These are phyloP conservation scores for Lablab purpureus DNA, from an alignment of 306 rosid species.

Conservation along the genomic window DNA sequence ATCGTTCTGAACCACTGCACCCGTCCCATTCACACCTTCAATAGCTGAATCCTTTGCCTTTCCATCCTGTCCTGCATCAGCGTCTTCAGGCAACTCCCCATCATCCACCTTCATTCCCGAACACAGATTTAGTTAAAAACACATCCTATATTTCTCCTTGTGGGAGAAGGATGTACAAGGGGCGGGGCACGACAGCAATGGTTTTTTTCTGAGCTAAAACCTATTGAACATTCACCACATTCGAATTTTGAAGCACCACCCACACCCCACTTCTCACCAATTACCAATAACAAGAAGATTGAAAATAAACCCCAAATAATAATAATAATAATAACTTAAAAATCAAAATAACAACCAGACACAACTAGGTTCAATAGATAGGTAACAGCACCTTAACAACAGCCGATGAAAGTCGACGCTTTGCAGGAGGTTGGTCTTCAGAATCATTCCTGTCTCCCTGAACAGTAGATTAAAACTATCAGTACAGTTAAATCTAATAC, in stretches of 20 bases:
- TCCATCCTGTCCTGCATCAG: constrained; percentile 55
- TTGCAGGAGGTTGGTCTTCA: constrained; percentile 81
- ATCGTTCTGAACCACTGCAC: constrained; percentile 42
- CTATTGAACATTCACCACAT: constrained; percentile 4
- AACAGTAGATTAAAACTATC: neutral
- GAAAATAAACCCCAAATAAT: neutral
- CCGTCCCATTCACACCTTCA: constrained; percentile 51
- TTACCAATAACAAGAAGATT: neutral
- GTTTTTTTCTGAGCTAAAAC: neutral
- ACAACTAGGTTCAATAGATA: neutral
- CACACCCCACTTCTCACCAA: neutral
- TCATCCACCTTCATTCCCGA: constrained; percentile 73
- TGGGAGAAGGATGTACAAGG: neutral
- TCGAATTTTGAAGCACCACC: constrained; percentile 10
- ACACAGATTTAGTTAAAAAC: constrained; percentile 5
- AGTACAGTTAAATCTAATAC: neutral
- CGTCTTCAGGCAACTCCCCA: constrained; percentile 73
- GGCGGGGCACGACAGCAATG: neutral
- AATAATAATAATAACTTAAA: neutral
- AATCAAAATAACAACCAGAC: neutral
- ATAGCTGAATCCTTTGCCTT: constrained; percentile 46
- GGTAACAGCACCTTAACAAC: constrained; percentile 73
- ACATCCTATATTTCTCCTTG: neutral
- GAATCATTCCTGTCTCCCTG: constrained; percentile 71
- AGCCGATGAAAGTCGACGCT: constrained; percentile 86